These are phyloP conservation scores for Xylaria multiplex DNA, from an alignment of 2,329 filamentous ascomycete genomes.

Conservation along the genomic window DNA sequence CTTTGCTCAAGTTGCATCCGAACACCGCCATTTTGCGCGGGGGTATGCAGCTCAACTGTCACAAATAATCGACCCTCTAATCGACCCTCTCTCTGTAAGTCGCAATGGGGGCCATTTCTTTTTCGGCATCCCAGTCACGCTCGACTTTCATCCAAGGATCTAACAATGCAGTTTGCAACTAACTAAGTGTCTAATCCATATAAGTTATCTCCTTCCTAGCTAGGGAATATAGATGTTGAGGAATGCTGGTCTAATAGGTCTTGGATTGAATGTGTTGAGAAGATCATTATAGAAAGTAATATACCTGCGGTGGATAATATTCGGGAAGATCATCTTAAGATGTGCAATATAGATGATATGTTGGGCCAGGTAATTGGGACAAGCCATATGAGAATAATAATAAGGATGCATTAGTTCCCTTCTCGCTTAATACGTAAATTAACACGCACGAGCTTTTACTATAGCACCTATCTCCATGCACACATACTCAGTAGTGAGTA, in stretches of 20 bases:
- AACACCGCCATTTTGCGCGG: slow-evolving; percentile 27
- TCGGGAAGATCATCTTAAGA: slow-evolving; percentile 47
- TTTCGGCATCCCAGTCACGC: slow-evolving; percentile 24
- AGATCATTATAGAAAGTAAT: slow-evolving; percentile 18
- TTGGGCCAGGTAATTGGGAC: slow-evolving; percentile 34
- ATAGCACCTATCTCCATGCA: neutral
- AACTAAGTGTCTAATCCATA: neutral
- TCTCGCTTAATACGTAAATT: slow-evolving; percentile 37
- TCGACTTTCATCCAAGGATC: slow-evolving; percentile 22
- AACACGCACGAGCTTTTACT: slow-evolving; percentile 12
- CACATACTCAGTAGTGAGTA: no score
- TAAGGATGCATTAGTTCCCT: slow-evolving; percentile 45
- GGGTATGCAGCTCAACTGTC: slow-evolving; percentile 28
- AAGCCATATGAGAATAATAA: slow-evolving; percentile 15
- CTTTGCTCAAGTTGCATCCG: slow-evolving; percentile 19
- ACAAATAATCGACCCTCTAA: slow-evolving; percentile 17
- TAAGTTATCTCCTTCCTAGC: neutral
- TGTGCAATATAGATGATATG: slow-evolving; percentile 48
- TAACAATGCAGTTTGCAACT: slow-evolving; percentile 2
- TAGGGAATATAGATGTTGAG: slow-evolving; percentile 5
- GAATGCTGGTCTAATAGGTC: slow-evolving; percentile 21
- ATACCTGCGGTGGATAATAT: slow-evolving; percentile 6
- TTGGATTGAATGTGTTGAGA: neutral
- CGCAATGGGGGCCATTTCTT: slow-evolving; percentile 26
- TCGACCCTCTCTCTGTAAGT: slow-evolving; percentile 15